Evolutionary conservation across 1,284 basidiomycete species (phyloP).

Genomic region (Inonotus obliquus): DNA sequence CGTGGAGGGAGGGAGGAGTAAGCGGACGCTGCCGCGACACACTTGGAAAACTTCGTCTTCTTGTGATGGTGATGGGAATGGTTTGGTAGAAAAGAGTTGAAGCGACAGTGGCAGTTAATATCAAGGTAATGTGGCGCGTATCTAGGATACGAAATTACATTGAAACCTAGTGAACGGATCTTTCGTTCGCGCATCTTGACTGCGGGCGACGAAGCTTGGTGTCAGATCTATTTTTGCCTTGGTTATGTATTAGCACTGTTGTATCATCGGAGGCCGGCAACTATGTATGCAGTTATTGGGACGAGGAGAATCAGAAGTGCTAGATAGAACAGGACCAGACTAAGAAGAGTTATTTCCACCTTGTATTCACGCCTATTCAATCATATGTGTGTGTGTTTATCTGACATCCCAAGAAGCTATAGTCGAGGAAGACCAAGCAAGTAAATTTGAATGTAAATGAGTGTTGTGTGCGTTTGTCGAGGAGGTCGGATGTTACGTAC

Average conservation of each 20-base stretch:
- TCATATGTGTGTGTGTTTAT: too few relatives aligned
- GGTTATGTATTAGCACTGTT: background rate
- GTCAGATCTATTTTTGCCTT: background rate
- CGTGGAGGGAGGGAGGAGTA: too few relatives aligned
- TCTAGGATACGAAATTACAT: background rate
- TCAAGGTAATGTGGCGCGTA: background rate
- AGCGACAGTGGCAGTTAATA: background rate
- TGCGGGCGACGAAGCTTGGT: background rate
- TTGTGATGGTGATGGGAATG: background rate
- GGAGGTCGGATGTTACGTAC: background rate
- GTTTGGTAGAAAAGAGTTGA: background rate
- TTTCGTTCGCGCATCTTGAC: background rate
- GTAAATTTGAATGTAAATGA: too few relatives aligned
- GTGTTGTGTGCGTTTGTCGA: background rate
- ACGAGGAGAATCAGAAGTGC: too few relatives aligned
- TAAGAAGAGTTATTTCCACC: too few relatives aligned
- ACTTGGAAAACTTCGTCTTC: background rate
- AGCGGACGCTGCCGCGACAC: background rate
- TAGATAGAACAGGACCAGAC: too few relatives aligned
- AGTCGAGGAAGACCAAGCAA: too few relatives aligned
- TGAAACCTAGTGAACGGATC: background rate
- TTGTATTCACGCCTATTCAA: too few relatives aligned
- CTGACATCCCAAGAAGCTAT: background rate
- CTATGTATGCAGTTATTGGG: background rate
- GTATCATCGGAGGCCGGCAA: background rate